Evolutionary conservation across 169 alveolate species (phyloP), one percentile per base, ranked within the genome.

Genomic region (Plasmodium blacklocki): DNA sequence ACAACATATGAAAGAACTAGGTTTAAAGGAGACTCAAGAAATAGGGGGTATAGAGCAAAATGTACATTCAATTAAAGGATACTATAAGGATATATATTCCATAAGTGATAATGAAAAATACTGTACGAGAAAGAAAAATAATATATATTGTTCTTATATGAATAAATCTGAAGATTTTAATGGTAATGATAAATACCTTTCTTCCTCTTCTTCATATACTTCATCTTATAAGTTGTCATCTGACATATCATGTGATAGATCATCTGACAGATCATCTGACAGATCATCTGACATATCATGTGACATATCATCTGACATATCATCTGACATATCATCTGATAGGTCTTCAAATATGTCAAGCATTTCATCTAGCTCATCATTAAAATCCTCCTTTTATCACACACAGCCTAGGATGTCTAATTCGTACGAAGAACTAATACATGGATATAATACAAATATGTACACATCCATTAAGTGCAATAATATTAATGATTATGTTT

Each of bases 101-200:
- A 54, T 9, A 54, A 73, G 85, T 26, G 85, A 73, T 56, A 11
- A 21, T 23, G 85, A 73, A 73, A 21, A 52, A 14, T 73, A 73
- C 32, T 52, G 68, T 32, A 14, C 2, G 7, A 52, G 29, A 47
- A 43, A 47, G 11, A 50, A 49, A 2, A 18, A 7, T 0, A 32
- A 32, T 32, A 32, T 0, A 32, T 3, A 32, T 32, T 32, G 45
- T 32, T 5, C 8, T 32, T 0, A 56, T 56, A 56, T 6, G 29
- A 56, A 21, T 12, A 52, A 12, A 6, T 56, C 64, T 56, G 64
- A 56, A 11, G 1, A 2, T 56, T 56, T 21, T 15, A 56, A 52
- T 14, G 62, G 18, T 6, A 32, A 32, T 6, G 45, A 32, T 32
- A 32, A 32, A 32, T 19, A 21, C 9, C 21, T 15, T 56, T 11